These are phyloP conservation scores for Diaporthe sp. DNA, from an alignment of 2,329 filamentous ascomycete genomes.

Conservation along the genomic window DNA sequence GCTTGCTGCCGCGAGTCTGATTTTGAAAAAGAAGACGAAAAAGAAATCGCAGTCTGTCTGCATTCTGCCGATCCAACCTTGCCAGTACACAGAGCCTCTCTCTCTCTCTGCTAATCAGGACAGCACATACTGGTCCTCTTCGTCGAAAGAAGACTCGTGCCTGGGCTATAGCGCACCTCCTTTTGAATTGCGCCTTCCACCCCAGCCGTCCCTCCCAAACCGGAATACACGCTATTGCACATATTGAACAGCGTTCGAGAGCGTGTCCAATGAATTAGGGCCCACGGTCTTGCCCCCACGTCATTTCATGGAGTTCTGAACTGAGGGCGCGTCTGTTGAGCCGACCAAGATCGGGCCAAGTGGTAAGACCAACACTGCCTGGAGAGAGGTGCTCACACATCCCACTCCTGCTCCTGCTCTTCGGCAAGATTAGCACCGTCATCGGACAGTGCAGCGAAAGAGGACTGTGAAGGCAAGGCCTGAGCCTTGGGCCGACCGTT, in stretches of 20 bases:
- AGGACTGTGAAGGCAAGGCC: constrained; percentile 54
- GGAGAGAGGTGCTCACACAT: constrained; percentile 52
- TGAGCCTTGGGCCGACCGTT: constrained; percentile 48
- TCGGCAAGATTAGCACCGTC: constrained; percentile 55
- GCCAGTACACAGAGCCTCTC: constrained; percentile 18
- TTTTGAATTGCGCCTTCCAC: constrained; percentile 10
- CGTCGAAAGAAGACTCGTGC: constrained; percentile 20
- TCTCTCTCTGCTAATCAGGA: neutral
- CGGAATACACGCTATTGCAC: constrained; percentile 35
- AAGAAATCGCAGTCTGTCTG: constrained; percentile 27
- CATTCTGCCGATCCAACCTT: constrained; percentile 35
- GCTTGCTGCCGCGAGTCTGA: constrained; percentile 27
- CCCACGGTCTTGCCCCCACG: neutral
- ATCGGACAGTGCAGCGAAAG: constrained; percentile 63
- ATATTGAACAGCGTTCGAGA: constrained; percentile 34
- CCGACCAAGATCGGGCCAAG: constrained; percentile 6
- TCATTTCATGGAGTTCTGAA: neutral
- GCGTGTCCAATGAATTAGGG: constrained; percentile 23
- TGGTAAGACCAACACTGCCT: neutral
- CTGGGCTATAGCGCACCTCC: constrained; percentile 19
- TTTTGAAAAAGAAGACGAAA: constrained; percentile 14
- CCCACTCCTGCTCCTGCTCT: constrained; percentile 65
- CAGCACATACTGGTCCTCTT: constrained; percentile 8
- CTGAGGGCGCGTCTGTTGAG: neutral
- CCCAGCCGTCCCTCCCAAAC: constrained; percentile 9